Evolutionary conservation across 1,139 yeast species (phyloP), one percentile per base, ranked within the genome.

Genomic region (Nakaseomyces nivariensis): DNA sequence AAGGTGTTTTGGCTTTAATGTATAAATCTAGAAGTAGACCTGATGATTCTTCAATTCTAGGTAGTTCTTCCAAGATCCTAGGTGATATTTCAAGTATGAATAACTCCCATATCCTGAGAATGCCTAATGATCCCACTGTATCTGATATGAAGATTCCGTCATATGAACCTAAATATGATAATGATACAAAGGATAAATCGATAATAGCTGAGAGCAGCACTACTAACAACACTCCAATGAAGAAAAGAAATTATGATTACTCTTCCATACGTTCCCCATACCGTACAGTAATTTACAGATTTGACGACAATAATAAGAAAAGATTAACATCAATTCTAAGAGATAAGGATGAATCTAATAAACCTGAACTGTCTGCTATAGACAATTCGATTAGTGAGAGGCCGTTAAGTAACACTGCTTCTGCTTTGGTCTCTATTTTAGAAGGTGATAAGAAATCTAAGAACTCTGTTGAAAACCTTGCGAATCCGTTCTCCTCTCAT

Each of bases 1-100:
- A 84, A 61, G 96, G 96, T 4, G 95, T 89, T 0, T 67, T 85
- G 60, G 78, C 95, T 1, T 60, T 82, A 27, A 72, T 74, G 63
- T 77, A 64, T 53, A 71, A 69, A 49, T 67, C 73, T 10, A 55
- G 13, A 64, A 66, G 48, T 64, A 63, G 48, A 53, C 56, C n/a
- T 51, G 50, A 47, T 57, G 56, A 27, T 34, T 36, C 22, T 34
- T 50, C 22, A 29, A 40, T 24, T 48, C 44, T 17, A 44, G 37
- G 22, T 43, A 25, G 11, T 24, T 43, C 8, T 11, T 38, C 32
- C 10, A 41, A 29, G 34, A n/a, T 41, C 4, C 31, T 38, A 24
- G 48, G 13, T 13, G 45, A 31, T 29, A 47, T 9, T 38, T 46
- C 44, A 5, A 40, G n/a, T 37, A n/a, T 46, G 38, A 25, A 48